Base-by-base conservation (phyloP, 2,329 filamentous ascomycete species). In the Orbilia ellipsospora region DNA sequence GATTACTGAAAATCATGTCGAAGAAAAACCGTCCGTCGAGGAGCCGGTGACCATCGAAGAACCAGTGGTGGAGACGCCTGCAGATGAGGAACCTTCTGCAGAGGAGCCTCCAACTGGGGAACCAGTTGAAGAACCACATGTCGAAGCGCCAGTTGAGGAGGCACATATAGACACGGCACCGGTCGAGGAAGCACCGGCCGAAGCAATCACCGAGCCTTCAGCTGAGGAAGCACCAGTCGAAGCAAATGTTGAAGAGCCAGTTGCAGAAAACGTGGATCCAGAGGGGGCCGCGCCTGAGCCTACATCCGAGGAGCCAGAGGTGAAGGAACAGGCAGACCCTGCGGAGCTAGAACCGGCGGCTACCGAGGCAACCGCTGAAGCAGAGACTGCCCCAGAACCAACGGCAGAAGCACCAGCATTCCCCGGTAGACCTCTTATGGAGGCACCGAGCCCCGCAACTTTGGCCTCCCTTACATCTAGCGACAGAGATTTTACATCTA, bases 401-500 rank as follows among this genome's bases (percentile, higher is more conserved):
- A 28, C 48, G 8, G 16, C 61, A 36, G 56, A 67, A 45, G 62
- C 42, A 40, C 68, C 54, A n/a, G 40, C 48, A 20, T 44, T 68
- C 40, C 51, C 65, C 4, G 65, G 50, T 13, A 55, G 70, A 55
- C 63, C 70, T 20, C 26, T 74, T 10, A 74, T 74, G 50, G 70
- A 74, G 12, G 57, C 57, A 7, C 70, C 70, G 48, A 74, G 64
- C 31, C 63, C 63, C 13, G 23, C 70, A 56, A 74, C 70, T 10
- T n/a, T 74, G 12, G 45, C 50, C 5, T 74, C 70, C 44, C 70
- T 74, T 18, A 74, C 70, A 44, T 74, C 70, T 10, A 74, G 57
- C 10, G 63, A 74, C 16, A 68, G 70, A 18, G 70, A 74, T 44
- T 74, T 74, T 18, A 74, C 63, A 18, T 74, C 70, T 6, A 74